Conservation (phyloP, 73 alveolate species). For the Tetrahymena thermophila region DNA sequence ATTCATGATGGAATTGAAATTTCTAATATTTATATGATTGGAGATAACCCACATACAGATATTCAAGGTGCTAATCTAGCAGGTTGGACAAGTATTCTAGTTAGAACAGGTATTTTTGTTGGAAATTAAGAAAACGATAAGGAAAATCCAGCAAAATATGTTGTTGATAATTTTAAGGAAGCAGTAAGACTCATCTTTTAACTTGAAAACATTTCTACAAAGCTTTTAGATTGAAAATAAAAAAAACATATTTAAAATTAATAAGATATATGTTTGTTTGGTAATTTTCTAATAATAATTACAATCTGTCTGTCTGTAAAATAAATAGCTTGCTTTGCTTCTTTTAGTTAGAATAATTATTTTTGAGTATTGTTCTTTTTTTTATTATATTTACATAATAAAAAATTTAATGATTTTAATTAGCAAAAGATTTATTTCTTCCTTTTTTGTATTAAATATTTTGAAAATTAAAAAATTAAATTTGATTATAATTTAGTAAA, state of each 20-base stretch:
- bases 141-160: constrained; percentile 60
- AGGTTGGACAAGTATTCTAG: constrained; percentile 64
- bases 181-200: constrained; percentile 44
- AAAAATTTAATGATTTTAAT: too few relatives aligned
- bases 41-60: constrained; percentile 75
- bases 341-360: too few relatives aligned
- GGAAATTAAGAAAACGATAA: constrained; percentile 44
- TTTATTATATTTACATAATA: too few relatives aligned
- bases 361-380: too few relatives aligned
- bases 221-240: neutral
- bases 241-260: too few relatives aligned
- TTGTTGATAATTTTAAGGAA: constrained; percentile 44
- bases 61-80: constrained; percentile 63
- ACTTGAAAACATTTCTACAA: constrained; percentile 11
- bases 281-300: too few relatives aligned
- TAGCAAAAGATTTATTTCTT: too few relatives aligned
- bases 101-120: constrained; percentile 54
- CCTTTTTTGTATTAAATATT: neutral
- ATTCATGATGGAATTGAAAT: constrained; percentile 3
- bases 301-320: too few relatives aligned
- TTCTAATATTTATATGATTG: constrained; percentile 47
- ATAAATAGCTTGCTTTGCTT: too few relatives aligned
- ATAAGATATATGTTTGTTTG: too few relatives aligned
- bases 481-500: neutral
- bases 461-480: neutral